Base-by-base conservation (phyloP, 2,329 filamentous ascomycete species). In the Alternaria brassicicola region DNA sequence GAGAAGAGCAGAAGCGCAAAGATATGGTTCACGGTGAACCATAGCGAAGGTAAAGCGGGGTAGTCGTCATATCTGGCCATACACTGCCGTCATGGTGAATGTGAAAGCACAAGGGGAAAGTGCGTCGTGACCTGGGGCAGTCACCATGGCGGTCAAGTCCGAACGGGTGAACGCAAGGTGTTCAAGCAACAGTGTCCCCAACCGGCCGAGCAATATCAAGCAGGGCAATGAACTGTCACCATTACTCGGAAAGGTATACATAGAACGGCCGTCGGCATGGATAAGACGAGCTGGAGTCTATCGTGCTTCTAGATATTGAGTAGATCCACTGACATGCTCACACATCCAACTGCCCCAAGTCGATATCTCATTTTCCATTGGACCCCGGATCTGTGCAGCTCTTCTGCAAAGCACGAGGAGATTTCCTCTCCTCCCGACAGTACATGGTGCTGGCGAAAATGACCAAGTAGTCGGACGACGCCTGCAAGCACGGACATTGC, bases 141-240 rank as follows among this genome's bases (percentile, higher is more conserved):
- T 47, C 17, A 38, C 47, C n/a, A 38, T 49, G 31, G n/a, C n/a
- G 35, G n/a, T 30, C 19, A 39, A 41, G 35, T 26, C 33, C 47
- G 36, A n/a, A 23, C 12, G 25, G 10, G 19, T 17, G 12, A 46
- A 19, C 21, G 17, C 28, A 31, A n/a, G 31, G n/a, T 35, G 13
- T 5, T 35, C 31, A 13, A 0, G n/a, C 15, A 17, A 35, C 7
- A 45, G 42, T 46, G 39, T 21, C 13, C 12, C 23, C n/a, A 12
- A 25, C 21, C 21, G 15, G 2, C 7, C 9, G 21, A 19, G 13
- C 10, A 35, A 19, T 30, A n/a, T 7, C 19, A 33, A 23, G 19
- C 19, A n/a, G 5, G 23, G 15, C 15, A n/a, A 1, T 1, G 7
- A 6, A 10, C 9, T 47, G 3, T 13, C 8, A 35, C 7, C 0